Evolutionary conservation across 768 basidiomycete species (phyloP), one percentile per base, ranked within the genome.

Genomic region (Amanita thiersii): DNA sequence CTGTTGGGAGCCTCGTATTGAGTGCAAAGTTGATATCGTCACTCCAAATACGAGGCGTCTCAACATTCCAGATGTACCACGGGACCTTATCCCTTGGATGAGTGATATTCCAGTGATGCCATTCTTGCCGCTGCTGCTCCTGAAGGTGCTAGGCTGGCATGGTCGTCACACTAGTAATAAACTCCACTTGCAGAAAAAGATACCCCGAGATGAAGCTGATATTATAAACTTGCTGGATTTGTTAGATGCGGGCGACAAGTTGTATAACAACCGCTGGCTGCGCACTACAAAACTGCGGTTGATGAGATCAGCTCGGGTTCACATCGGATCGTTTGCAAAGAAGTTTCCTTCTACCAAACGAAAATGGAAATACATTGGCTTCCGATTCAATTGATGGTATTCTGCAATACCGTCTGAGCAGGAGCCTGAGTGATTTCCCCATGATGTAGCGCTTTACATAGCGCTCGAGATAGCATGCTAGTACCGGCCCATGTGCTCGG

Each of bases 121-220:
- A 0, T 58, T 69, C 37, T 45, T 66, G 2, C 51, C 57, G 4
- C 50, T 70, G 8, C 53, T 71, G 3, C 51, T 69, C 12, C 48
- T 70, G 35, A 72, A 71, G 44, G 48, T 72, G 6, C 57, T 62
- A 33, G 68, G 59, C 2, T 71, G 70, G 70, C 47, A 51, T 26
- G 64, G 69, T 46, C 68, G 69, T 46, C 49, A 58, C 4, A 49
- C 41, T 3, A 59, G 64, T 20, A 9, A 19, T 3, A 56, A 63
- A 33, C 9, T 21, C 7, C 54, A 66, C 40, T 57, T 68, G 50
- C 55, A 47, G 29, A 46, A 40, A 8, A 75, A 74, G 53, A 56
- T 63, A 40, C 51, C 54, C 24, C 48, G 59, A 5, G 72, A 74
- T 47, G 61, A 59, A 15, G 46, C 46, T 9, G 73, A 75, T 47